A percentile compares a stretch with the other conserved stretches of the same genome.
Evolutionary conservation across 352 stramenopile species (phyloP).

Genomic region (Globisporangium polare): DNA sequence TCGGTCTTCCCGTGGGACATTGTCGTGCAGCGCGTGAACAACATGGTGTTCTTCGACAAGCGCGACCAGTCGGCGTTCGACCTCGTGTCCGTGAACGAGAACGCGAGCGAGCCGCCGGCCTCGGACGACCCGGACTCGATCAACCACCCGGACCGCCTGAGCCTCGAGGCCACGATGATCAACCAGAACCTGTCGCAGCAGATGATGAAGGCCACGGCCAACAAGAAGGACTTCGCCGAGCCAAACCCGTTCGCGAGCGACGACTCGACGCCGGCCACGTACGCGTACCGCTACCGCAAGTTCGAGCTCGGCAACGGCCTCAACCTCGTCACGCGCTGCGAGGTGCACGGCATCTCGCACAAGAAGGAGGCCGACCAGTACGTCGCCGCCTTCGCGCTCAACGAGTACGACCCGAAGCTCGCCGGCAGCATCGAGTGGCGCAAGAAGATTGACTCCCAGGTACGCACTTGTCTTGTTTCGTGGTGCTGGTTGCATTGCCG

Average conservation of each 20-base stretch:
- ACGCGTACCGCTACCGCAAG: conserved; percentile 97
- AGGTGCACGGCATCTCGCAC: conserved; percentile 90
- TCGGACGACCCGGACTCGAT: conserved; percentile 88
- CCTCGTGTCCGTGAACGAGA: conserved; percentile 95
- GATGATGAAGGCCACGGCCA: conserved; percentile 77
- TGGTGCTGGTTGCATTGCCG: conserved; percentile 5
- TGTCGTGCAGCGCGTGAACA: conserved; percentile 90
- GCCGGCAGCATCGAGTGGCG: conserved; percentile 88
- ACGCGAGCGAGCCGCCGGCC: conserved; percentile 87
- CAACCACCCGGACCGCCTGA: conserved; percentile 95
- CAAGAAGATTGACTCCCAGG: conserved; percentile 96
- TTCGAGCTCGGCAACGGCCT: conserved; percentile 91
- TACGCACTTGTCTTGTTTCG: conserved; percentile 27
- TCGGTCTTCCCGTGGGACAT: conserved; percentile 98
- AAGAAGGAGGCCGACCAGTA: conserved; percentile 90
- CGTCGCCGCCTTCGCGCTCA: conserved; percentile 95
- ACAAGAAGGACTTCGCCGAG: conserved; percentile 60
- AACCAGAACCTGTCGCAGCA: conserved; percentile 99
- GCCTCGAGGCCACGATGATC: conserved; percentile 97
- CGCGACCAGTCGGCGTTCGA: conserved; percentile 93
- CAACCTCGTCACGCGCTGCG: conserved; percentile 91
- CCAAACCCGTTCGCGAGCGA: conserved; percentile 96
- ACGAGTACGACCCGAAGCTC: conserved; percentile 96
- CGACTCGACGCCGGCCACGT: conserved; percentile 89
- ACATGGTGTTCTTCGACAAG: conserved; percentile 98